Evolutionary conservation across 1,284 basidiomycete species (phyloP).

Genomic region (Trametes hirsuta): DNA sequence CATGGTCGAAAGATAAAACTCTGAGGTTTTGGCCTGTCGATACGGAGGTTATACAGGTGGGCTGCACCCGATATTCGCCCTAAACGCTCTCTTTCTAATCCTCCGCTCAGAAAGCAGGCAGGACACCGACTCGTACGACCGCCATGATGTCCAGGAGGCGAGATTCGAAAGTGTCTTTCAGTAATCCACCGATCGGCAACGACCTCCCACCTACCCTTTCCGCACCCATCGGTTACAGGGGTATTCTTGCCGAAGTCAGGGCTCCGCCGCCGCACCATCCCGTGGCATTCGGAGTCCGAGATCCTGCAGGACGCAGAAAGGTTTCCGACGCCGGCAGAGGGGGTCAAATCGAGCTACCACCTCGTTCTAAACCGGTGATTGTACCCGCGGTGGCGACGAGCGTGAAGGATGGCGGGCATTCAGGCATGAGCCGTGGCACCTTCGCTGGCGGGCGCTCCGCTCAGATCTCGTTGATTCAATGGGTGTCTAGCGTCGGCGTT

Average conservation of each 20-base stretch:
- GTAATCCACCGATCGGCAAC: conserved; percentile 34
- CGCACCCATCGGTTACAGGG: conserved; percentile 67
- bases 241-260: conserved; percentile 70
- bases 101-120: conserved; percentile 28
- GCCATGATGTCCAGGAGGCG: conserved; percentile 4
- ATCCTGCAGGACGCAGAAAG: conserved; percentile 17
- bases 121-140: conserved; percentile 21
- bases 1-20: conserved; percentile 96
- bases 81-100: neutral
- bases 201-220: conserved; percentile 49
- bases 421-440: conserved; percentile 61
- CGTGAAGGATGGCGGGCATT: conserved; percentile 22
- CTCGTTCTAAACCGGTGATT: conserved; percentile 12
- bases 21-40: conserved; percentile 91
- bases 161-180: conserved; percentile 37
- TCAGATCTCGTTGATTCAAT: conserved; percentile 65
- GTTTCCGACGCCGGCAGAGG: neutral
- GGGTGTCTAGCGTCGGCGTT: conserved; percentile 74
- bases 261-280: conserved; percentile 48
- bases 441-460: conserved; percentile 50
- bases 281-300: conserved; percentile 6
- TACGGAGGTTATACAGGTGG: conserved; percentile 67
- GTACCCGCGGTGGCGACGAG: conserved; percentile 11
- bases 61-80: neutral
- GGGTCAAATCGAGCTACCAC: neutral